A percentile compares a stretch with the other conserved stretches of the same genome.
phyloP scores from a whole-genome alignment of 2,329 filamentous ascomycete species.

The Ophiocordyceps robertsii region DNA sequence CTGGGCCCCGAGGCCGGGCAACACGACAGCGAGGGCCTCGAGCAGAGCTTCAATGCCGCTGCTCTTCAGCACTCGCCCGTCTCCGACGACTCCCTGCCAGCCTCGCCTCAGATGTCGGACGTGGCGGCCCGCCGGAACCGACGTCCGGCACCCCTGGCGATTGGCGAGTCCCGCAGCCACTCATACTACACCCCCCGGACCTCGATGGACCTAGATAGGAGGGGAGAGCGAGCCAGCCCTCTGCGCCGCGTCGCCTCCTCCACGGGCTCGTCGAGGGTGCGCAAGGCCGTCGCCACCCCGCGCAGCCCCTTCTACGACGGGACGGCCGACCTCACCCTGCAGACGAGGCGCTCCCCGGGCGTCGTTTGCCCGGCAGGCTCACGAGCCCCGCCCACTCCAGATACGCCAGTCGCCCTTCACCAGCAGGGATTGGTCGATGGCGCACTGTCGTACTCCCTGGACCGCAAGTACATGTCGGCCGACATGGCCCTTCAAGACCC shows the following conservation, averaged over 20 bases:
- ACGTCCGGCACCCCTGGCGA: conserved; percentile 30
- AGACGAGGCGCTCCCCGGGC: conserved; percentile 29
- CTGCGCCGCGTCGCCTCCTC: conserved; percentile 42
- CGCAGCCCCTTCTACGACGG: conserved; percentile 28
- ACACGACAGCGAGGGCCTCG: conserved; percentile 1
- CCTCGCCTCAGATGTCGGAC: conserved; percentile 36
- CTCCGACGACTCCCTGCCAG: conserved; percentile 18
- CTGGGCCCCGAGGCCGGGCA: background rate
- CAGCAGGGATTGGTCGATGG: conserved; percentile 25
- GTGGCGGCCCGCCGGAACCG: conserved; percentile 39
- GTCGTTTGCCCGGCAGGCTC: conserved; percentile 22
- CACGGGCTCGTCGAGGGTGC: conserved; percentile 24
- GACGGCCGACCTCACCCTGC: conserved; percentile 17
- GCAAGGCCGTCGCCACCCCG: conserved; percentile 17
- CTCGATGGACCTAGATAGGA: conserved; percentile 30
- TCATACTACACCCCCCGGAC: conserved; percentile 31
- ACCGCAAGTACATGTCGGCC: conserved; percentile 15
- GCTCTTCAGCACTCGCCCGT: conserved; percentile 2
- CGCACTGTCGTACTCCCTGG: conserved; percentile 19
- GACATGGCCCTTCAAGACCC: conserved; percentile 23
- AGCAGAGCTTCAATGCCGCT: background rate
- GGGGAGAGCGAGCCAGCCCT: conserved; percentile 29
- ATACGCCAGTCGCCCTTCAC: conserved; percentile 29
- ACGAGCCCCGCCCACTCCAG: conserved; percentile 34
- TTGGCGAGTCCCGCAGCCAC: conserved; percentile 29